Percentiles rank a stretch among this genome's conserved stretches.
These are phyloP conservation scores for Melastoma candidum DNA, from an alignment of 441 rosid species.

Conservation along the genomic window DNA sequence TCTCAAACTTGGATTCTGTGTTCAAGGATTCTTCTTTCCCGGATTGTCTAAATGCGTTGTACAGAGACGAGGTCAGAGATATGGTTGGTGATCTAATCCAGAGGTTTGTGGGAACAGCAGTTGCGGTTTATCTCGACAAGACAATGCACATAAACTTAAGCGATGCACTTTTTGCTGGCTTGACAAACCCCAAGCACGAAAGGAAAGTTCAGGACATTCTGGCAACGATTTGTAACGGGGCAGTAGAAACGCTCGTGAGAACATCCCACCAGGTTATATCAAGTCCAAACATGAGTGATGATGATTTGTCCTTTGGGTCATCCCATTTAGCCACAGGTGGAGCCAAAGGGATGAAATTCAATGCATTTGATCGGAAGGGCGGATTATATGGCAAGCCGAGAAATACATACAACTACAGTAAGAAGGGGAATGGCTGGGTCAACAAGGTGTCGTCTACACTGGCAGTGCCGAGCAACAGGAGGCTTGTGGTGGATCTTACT, in stretches of 20 bases:
- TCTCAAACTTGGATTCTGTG: conserved; percentile 15
- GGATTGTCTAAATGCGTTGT: conserved; percentile 34
- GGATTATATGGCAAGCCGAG: not conserved
- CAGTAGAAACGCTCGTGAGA: conserved; percentile 58
- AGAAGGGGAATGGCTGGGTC: conserved; percentile 30
- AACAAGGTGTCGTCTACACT: conserved; percentile 44
- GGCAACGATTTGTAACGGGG: conserved; percentile 43
- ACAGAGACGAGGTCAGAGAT: conserved; percentile 31
- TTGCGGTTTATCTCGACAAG: conserved; percentile 69
- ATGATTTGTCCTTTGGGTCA: conserved; percentile 7
- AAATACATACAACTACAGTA: conserved; percentile 12
- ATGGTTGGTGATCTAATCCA: conserved; percentile 65
- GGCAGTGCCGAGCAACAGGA: conserved; percentile 55
- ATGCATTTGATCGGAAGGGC: conserved; percentile 11
- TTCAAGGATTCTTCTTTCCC: conserved; percentile 14
- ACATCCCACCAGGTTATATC: conserved; percentile 44
- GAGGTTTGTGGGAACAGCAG: conserved; percentile 65
- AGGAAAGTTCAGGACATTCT: conserved; percentile 35
- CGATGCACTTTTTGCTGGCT: conserved; percentile 58
- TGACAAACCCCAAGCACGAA: conserved; percentile 67
- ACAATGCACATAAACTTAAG: conserved; percentile 49
- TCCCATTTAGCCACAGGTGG: conserved; percentile 13
- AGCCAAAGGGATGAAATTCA: conserved; percentile 11
- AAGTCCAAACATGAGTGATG: conserved; percentile 6
- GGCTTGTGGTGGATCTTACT: conserved; percentile 53